A percentile compares a stretch with the other conserved stretches of the same genome.
These are phyloP conservation scores for Ogataea chonburiensis DNA, from an alignment of 805 yeast genomes.

Conservation along the genomic window DNA sequence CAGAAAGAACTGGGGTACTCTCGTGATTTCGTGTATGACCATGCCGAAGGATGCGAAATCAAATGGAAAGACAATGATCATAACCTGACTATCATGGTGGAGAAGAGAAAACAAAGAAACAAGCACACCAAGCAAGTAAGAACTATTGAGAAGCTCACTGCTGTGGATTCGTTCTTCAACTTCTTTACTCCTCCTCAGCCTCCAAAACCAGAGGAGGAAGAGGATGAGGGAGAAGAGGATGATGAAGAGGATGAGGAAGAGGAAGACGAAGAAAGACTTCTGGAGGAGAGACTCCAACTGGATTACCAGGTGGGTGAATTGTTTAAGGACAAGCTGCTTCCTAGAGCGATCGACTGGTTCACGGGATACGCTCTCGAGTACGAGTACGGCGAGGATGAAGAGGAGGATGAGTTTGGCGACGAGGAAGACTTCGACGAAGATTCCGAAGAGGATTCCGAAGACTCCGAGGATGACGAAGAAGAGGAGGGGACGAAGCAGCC, in stretches of 20 bases:
- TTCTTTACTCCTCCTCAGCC: slow-evolving; percentile 93
- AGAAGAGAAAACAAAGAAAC: slow-evolving; percentile 96
- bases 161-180: slow-evolving; percentile 93
- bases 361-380: slow-evolving; percentile 94
- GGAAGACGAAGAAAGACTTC: slow-evolving; percentile 66
- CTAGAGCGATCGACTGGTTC: slow-evolving; percentile 98
- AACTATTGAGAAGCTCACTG: slow-evolving; percentile 90
- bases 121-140: slow-evolving; percentile 95
- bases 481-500: slow-evolving; percentile 37
- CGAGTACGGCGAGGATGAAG: slow-evolving; percentile 55
- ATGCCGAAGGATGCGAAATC: slow-evolving; percentile 87
- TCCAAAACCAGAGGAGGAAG: slow-evolving; percentile 42
- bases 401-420: slow-evolving; percentile 55
- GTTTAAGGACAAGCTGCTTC: slow-evolving; percentile 90
- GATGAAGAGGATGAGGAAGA: slow-evolving; percentile 44
- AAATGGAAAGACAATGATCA: slow-evolving; percentile 78
- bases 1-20: slow-evolving; percentile 91
- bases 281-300: slow-evolving; percentile 81
- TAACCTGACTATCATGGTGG: slow-evolving; percentile 83
- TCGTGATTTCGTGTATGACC: slow-evolving; percentile 96
- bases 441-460: slow-evolving; percentile 50
- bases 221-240: slow-evolving; percentile 51
- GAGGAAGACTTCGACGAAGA: slow-evolving; percentile 64
- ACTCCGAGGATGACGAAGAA: slow-evolving; percentile 38
- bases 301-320: slow-evolving; percentile 97